phyloP scores from a whole-genome alignment of 2,329 filamentous ascomycete genomes.

The Trichoderma polysporum region DNA sequence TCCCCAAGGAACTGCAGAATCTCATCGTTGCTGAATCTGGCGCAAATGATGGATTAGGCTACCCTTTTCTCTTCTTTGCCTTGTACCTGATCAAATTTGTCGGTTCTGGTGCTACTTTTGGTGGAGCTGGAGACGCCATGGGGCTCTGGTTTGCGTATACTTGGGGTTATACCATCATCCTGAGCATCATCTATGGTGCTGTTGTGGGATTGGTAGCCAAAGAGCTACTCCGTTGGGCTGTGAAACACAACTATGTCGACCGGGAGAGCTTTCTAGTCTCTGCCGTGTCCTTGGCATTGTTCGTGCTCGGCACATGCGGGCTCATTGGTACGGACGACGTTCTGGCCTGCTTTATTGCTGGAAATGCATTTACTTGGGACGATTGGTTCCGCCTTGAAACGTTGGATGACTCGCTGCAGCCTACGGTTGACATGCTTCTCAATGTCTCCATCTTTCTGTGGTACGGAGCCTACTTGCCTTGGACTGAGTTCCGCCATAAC shows the following conservation, averaged over 20 bases:
- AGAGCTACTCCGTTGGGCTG: slow-evolving; percentile 79
- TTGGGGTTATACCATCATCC: slow-evolving; percentile 76
- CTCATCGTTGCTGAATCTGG: slow-evolving; percentile 82
- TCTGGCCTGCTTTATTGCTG: slow-evolving; percentile 87
- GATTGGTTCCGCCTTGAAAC: slow-evolving; percentile 93
- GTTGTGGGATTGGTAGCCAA: slow-evolving; percentile 79
- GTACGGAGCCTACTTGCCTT: slow-evolving; percentile 84
- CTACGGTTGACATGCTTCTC: slow-evolving; percentile 90
- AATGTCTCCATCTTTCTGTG: slow-evolving; percentile 88
- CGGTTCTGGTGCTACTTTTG: slow-evolving; percentile 56
- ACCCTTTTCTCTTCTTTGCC: slow-evolving; percentile 83
- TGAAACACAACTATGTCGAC: slow-evolving; percentile 78
- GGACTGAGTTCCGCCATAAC: slow-evolving; percentile 67
- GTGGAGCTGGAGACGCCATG: slow-evolving; percentile 66
- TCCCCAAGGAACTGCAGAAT: slow-evolving; percentile 76
- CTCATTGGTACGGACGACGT: slow-evolving; percentile 88
- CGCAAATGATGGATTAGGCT: slow-evolving; percentile 85
- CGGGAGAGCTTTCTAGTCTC: slow-evolving; percentile 86
- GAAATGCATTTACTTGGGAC: slow-evolving; percentile 88
- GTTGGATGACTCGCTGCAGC: slow-evolving; percentile 86
- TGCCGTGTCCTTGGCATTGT: slow-evolving; percentile 79
- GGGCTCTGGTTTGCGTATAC: slow-evolving; percentile 83
- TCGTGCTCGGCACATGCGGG: slow-evolving; percentile 83
- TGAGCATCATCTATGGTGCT: slow-evolving; percentile 76
- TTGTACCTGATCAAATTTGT: slow-evolving; percentile 80